These are phyloP conservation scores for Kondoa malvinella DNA, from an alignment of 768 basidiomycete species.

Conservation along the genomic window DNA sequence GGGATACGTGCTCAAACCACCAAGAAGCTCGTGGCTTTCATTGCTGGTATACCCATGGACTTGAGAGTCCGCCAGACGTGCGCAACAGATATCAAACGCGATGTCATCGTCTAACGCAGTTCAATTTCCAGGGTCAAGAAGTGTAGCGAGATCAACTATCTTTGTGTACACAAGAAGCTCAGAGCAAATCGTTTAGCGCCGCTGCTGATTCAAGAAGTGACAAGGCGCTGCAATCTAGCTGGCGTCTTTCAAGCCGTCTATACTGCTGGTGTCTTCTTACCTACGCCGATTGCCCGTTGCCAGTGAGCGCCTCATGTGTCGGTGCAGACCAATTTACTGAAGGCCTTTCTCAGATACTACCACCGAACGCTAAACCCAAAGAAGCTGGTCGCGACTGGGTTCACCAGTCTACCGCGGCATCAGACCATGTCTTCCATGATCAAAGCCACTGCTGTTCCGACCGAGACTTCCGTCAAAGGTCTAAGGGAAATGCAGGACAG, in stretches of 20 bases:
- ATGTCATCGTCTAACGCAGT: not conserved
- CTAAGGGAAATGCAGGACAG: constrained; percentile 72
- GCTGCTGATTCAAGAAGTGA: constrained; percentile 93
- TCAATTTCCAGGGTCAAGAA: constrained; percentile 41
- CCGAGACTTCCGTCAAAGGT: constrained; percentile 37
- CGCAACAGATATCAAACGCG: constrained; percentile 28
- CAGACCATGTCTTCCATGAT: constrained; percentile 87
- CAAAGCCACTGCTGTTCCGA: constrained; percentile 51
- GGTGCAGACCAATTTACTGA: not conserved
- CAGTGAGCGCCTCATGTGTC: constrained; percentile 37
- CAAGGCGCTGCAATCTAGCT: constrained; percentile 70
- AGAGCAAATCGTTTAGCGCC: constrained; percentile 88
- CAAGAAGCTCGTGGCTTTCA: constrained; percentile 89
- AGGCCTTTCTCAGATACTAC: constrained; percentile 48
- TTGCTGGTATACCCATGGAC: constrained; percentile 74
- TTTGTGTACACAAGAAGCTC: constrained; percentile 93
- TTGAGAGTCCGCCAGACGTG: constrained; percentile 72
- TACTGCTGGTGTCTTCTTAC: constrained; percentile 80
- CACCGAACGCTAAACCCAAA: constrained; percentile 81
- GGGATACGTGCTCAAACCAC: constrained; percentile 68
- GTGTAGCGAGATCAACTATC: constrained; percentile 86
- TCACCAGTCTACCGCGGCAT: constrained; percentile 68
- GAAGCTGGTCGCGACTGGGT: constrained; percentile 77
- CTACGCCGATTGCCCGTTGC: constrained; percentile 78
- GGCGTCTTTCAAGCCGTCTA: constrained; percentile 95